Conservation (phyloP, 805 yeast genomes). For the Metschnikowia arizonensis region DNA sequence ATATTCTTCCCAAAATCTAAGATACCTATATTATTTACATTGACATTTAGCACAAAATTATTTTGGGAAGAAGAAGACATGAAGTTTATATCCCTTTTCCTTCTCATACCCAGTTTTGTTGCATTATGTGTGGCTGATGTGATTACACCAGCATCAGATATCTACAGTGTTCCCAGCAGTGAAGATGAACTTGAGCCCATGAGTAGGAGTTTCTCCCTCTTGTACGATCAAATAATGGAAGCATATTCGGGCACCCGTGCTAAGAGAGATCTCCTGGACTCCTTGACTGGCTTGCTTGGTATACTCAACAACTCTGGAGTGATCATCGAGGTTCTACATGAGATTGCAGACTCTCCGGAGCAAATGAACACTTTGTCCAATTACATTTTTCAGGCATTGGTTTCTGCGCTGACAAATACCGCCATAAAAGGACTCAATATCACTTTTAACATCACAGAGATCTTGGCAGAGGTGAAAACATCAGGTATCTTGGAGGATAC, state of each 20-base stretch:
- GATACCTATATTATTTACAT: not conserved
- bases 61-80: not conserved
- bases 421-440: slow-evolving; percentile 19
- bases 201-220: slow-evolving; percentile 9
- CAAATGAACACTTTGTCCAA: slow-evolving; percentile 28
- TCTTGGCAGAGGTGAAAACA: slow-evolving; percentile 19
- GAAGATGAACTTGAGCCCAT: slow-evolving; percentile 9
- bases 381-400: slow-evolving; percentile 15
- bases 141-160: slow-evolving; percentile 3
- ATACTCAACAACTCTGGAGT: slow-evolving; percentile 26
- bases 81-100: slow-evolving; percentile 5
- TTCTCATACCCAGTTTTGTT: slow-evolving; percentile 7
- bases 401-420: slow-evolving; percentile 11
- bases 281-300: slow-evolving; percentile 13
- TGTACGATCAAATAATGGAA: slow-evolving; percentile 9
- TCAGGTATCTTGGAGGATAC: slow-evolving; percentile 30
- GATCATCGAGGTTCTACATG: slow-evolving; percentile 23
- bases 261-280: slow-evolving; percentile 13
- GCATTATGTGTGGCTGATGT: slow-evolving; percentile 8
- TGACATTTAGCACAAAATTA: not conserved
- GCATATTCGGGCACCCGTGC: not conserved
- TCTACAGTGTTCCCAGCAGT: slow-evolving; percentile 1
- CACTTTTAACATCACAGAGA: slow-evolving; percentile 22
- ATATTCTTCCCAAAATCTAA: not conserved
- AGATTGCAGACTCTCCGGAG: slow-evolving; percentile 29